phyloP scores from a whole-genome alignment of 495 filamentous ascomycete species.

The Xylaria intraflava region DNA sequence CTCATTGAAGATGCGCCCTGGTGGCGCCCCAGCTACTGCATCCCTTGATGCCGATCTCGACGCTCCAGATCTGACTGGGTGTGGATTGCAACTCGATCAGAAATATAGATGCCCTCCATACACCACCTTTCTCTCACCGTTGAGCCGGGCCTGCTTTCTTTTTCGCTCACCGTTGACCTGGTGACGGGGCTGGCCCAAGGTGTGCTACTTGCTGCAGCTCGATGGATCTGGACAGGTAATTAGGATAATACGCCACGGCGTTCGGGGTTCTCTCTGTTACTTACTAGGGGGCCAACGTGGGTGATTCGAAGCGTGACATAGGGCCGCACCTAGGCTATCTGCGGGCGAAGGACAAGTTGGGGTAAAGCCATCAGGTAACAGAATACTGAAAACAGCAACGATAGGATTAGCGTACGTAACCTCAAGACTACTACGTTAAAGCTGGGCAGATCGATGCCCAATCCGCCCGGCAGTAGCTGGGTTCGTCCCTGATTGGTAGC shows the following conservation, averaged over 20 bases:
- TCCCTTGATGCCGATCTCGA: background rate
- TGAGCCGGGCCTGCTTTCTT: background rate
- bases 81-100: too few species aligned
- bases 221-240: background rate
- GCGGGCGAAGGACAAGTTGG: too few species aligned
- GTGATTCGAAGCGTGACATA: too few species aligned
- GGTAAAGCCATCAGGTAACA: background rate
- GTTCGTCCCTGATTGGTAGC: background rate
- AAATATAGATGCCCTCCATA: background rate
- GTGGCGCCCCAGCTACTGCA: too few species aligned
- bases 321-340: too few species aligned
- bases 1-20: too few species aligned
- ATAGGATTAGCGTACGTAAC: too few species aligned
- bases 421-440: background rate
- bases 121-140: slow-evolving; percentile 4
- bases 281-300: too few species aligned
- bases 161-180: slow-evolving; percentile 7
- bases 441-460: slow-evolving; percentile 3
- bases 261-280: too few species aligned
- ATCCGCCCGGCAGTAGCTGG: slow-evolving; percentile 5
- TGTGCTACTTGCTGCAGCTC: background rate
- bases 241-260: too few species aligned
- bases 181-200: background rate
- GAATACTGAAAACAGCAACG: background rate
- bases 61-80: background rate